phyloP scores from a whole-genome alignment of 106 monocot genomes.

The Phalaenopsis aphrodite region DNA sequence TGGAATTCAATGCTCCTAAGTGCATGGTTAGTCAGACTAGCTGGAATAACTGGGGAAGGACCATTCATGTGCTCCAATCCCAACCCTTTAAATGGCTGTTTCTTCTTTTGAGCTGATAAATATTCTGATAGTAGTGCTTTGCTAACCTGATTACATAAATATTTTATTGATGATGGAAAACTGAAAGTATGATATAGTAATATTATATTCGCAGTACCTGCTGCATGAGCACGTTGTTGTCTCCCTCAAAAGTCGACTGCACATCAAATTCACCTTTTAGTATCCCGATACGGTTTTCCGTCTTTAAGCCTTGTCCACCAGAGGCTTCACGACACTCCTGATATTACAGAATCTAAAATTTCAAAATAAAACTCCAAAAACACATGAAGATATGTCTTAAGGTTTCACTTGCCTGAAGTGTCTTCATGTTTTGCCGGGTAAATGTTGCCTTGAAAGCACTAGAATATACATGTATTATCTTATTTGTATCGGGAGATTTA shows the following conservation, averaged over 20 bases:
- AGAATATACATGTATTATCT: conserved; percentile 75
- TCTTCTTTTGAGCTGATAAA: conserved; percentile 45
- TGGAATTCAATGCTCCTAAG: conserved; percentile 65
- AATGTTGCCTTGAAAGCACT: conserved; percentile 79
- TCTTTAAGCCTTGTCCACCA: conserved; percentile 98
- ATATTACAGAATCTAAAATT: not conserved
- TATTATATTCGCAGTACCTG: conserved; percentile 40
- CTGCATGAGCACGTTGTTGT: conserved; percentile 94
- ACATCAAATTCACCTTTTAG: conserved; percentile 91
- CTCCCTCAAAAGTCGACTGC: conserved; percentile 96
- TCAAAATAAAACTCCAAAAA: not conserved
- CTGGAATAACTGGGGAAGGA: conserved; percentile 58
- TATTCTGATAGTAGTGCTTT: conserved; percentile 78
- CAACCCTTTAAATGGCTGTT: conserved; percentile 63
- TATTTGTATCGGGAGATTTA: conserved; percentile 63
- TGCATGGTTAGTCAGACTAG: conserved; percentile 33
- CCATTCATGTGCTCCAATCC: conserved; percentile 94
- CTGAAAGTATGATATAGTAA: not conserved
- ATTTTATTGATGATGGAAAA: not conserved
- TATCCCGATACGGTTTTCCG: conserved; percentile 79
- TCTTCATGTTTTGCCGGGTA: conserved; percentile 96
- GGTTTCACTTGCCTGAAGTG: conserved; percentile 52
- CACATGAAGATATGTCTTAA: not conserved
- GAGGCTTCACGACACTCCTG: conserved; percentile 97
- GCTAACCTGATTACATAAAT: conserved; percentile 58